Evolutionary conservation across 306 rosid genomes (phyloP), one percentile per base, ranked within the genome.

Genomic region (Erythrophleum fordii): DNA sequence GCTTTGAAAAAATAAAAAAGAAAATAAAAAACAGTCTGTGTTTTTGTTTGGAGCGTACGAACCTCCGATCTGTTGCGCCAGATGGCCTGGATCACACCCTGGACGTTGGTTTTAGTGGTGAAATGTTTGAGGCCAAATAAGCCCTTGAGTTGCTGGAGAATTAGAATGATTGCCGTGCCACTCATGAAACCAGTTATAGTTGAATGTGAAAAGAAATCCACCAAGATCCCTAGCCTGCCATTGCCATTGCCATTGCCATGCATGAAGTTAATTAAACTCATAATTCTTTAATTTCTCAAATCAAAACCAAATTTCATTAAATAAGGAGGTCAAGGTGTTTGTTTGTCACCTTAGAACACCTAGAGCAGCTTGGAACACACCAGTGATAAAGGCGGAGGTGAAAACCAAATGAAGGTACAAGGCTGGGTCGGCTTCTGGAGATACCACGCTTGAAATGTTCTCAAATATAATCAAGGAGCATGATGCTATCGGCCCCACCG

Each of bases 201-300:
- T 18, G 98, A 86, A 86, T 92, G 97, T 2, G 98, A 92, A 77
- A 95, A 89, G 85, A 95, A 95, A 83, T 95, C 98, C 70, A 95
- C 97, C 65, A 95, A 76, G 72, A 95, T 91, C 60, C 98, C 97
- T 23, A 95, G 23, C 83, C 98, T 95, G 80, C 78, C 86, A 75
- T 16, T 6, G 29, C 31, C 17, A 28, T 45, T 11, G 17, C 9
- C 11, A 10, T 5, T 6, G 11, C 4, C 41, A 3, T 52, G 58
- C 25, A 52, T n/a, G 58, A n/a, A 20, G 20, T 22, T 52, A 6
- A 8, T 0, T 10, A 1, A 1, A 31, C 4, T 1, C 4, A 31
- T 31, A 31, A 45, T 45, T 10, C 51, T 45, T 45, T 17, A 16
- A 16, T 18, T 2, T 5, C 58, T 3, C 6, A 52, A 52, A 8